Evolutionary conservation across 1,284 basidiomycete genomes (phyloP).

Genomic region (Cryptococcus sp.): DNA sequence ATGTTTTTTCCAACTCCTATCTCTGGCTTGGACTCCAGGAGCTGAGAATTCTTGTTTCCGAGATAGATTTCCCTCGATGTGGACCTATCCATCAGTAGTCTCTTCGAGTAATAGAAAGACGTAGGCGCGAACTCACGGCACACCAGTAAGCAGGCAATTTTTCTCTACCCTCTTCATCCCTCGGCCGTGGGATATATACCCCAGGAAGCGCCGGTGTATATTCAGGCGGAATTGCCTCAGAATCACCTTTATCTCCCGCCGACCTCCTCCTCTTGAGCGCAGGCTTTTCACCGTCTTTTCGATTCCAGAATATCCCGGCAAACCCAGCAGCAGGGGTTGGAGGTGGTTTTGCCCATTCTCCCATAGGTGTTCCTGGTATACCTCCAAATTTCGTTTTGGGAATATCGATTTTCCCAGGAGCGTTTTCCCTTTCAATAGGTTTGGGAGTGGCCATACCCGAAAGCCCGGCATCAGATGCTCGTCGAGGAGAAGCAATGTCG

Average conservation of each 20-base stretch:
- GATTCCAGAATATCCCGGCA: slow-evolving; percentile 23
- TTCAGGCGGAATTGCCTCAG: slow-evolving; percentile 34
- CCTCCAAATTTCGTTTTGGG: slow-evolving; percentile 8
- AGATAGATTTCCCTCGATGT: slow-evolving; percentile 78
- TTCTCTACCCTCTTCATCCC: slow-evolving; percentile 74
- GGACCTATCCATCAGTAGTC: slow-evolving; percentile 52
- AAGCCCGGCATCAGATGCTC: slow-evolving; percentile 5
- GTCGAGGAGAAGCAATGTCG: slow-evolving; percentile 46
- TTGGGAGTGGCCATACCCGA: slow-evolving; percentile 7
- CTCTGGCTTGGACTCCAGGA: slow-evolving; percentile 79
- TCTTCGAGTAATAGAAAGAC: background rate
- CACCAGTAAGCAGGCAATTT: slow-evolving; percentile 78
- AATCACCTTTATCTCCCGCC: slow-evolving; percentile 46
- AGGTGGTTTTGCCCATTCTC: slow-evolving; percentile 39
- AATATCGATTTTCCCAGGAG: slow-evolving; percentile 19
- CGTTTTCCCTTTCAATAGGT: slow-evolving; percentile 18
- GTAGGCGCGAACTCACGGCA: slow-evolving; percentile 38
- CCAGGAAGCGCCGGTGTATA: slow-evolving; percentile 46
- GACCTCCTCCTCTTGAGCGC: slow-evolving; percentile 46
- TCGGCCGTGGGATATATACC: slow-evolving; percentile 39
- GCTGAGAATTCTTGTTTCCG: slow-evolving; percentile 90
- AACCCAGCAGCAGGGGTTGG: slow-evolving; percentile 39
- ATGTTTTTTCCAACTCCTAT: slow-evolving; percentile 85
- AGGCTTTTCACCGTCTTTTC: slow-evolving; percentile 9
- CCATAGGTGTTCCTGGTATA: slow-evolving; percentile 3